These are phyloP conservation scores for Aspergillus incahuasiensis DNA, from an alignment of 495 filamentous ascomycete genomes.

Conservation along the genomic window DNA sequence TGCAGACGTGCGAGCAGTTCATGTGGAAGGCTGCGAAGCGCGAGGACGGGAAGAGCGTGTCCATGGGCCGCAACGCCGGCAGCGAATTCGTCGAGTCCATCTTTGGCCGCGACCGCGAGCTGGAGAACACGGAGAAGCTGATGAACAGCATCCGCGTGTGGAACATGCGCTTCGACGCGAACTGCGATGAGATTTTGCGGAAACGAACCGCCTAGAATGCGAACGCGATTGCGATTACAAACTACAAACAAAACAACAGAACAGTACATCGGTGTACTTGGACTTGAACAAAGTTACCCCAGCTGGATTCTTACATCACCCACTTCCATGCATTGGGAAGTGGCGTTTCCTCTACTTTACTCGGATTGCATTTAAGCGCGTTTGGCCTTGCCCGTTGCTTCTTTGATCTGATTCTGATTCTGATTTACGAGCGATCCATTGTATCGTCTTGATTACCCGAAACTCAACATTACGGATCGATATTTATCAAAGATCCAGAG, in stretches of 20 bases:
- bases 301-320: not conserved
- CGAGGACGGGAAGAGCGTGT: slow-evolving; percentile 56
- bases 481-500: slow-evolving; percentile 1
- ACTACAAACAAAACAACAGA: not conserved
- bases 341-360: no score
- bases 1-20: slow-evolving; percentile 86
- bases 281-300: not conserved
- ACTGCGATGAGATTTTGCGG: slow-evolving; percentile 86
- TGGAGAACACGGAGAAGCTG: slow-evolving; percentile 90
- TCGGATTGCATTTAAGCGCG: slow-evolving; percentile 27
- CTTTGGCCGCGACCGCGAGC: slow-evolving; percentile 87
- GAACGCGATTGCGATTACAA: slow-evolving; percentile 1
- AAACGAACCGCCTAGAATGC: slow-evolving; percentile 28
- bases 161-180: slow-evolving; percentile 93
- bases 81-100: slow-evolving; percentile 96
- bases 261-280: slow-evolving; percentile 5
- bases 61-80: slow-evolving; percentile 89
- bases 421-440: slow-evolving; percentile 6
- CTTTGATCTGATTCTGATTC: no score
- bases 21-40: slow-evolving; percentile 80
- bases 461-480: slow-evolving; percentile 3
- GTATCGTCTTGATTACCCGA: slow-evolving; percentile 11
- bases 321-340: not conserved
- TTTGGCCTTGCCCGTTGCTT: slow-evolving; percentile 24
- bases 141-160: slow-evolving; percentile 91